A percentile compares a stretch with the other conserved stretches of the same genome.
phyloP scores from a whole-genome alignment of 1,139 yeast species.

The Suhomyces yuchorum region DNA sequence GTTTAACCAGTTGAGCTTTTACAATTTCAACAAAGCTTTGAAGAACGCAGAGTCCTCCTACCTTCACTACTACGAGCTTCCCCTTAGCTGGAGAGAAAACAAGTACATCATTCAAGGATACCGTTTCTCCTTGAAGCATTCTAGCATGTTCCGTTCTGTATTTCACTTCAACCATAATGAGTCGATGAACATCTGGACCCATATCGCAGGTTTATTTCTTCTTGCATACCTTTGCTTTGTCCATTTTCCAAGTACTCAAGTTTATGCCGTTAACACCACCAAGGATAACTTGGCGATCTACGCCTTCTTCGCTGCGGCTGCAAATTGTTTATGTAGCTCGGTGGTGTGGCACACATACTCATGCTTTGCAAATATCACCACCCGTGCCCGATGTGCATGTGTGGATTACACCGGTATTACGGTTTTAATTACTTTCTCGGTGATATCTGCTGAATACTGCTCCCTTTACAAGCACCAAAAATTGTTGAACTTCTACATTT shows the following conservation, averaged over 20 bases:
- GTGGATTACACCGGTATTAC: constrained; percentile 96
- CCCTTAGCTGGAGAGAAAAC: constrained; percentile 92
- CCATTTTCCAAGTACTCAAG: constrained; percentile 62
- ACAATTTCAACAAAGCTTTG: constrained; percentile 63
- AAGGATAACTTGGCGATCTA: constrained; percentile 59
- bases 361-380: constrained; percentile 65
- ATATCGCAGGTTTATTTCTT: constrained; percentile 65
- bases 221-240: constrained; percentile 57
- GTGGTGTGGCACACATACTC: constrained; percentile 92
- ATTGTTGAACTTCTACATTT: constrained; percentile 51
- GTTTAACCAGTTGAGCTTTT: constrained; percentile 47
- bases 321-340: constrained; percentile 76
- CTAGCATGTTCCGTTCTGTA: constrained; percentile 57
- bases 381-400: constrained; percentile 82
- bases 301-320: constrained; percentile 68
- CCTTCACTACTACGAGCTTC: constrained; percentile 83
- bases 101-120: constrained; percentile 83
- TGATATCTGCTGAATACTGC: constrained; percentile 81
- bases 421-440: constrained; percentile 84
- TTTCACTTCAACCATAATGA: constrained; percentile 76
- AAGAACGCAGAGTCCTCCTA: constrained; percentile 53
- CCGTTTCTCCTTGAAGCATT: constrained; percentile 72
- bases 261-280: constrained; percentile 40
- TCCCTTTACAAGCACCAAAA: constrained; percentile 66
- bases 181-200: constrained; percentile 93